Base-by-base conservation (phyloP, 805 yeast genomes). In the Groenewaldozyma salmanticensis region DNA sequence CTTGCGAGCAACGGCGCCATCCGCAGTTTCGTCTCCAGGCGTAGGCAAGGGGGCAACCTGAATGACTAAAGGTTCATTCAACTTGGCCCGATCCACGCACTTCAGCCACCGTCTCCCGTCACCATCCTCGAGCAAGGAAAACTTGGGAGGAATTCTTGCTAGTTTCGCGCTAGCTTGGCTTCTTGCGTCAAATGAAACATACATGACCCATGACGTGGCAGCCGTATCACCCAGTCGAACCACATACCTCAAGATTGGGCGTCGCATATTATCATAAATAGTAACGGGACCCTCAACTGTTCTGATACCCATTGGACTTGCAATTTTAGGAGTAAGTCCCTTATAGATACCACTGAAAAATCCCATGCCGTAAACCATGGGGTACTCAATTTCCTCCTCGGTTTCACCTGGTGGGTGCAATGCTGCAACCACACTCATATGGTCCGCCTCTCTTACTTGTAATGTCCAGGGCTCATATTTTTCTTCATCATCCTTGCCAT, bases 301-400 rank as follows among this genome's bases (percentile, higher is more conserved):
- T 45, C 70, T 73, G 40, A 82, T 65, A 0, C 94, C 94, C 21
- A 81, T 81, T 21, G 68, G 71, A 19, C 83, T 74, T n/a, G 70
- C 67, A 20, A 58, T 47, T n/a, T 33, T 29, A 4, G 64, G 62
- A 9, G 47, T 43, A 36, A 53, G 33, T 9, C 46, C 45, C 37
- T 45, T n/a, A 48, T 72, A 74, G 21, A 74, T 54, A 21, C 71
- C 75, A 3, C 78, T 68, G 4, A 66, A 65, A 47, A 74, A 66
- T 16, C 81, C 82, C 75, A 74, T 71, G 43, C 82, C 82, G 53
- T 71, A 73, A 13, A 74, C 78, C 34, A 77, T 48, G 2, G 78
- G 75, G 20, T 50, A 39, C 1, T 27, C 27, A 29, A 58, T 48
- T 5, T 29, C 37, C 7, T 24, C 29, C 29, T 24, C 29, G 13